phyloP scores from a whole-genome alignment of 257 asterid genomes.

The Penstemon eatonii region DNA sequence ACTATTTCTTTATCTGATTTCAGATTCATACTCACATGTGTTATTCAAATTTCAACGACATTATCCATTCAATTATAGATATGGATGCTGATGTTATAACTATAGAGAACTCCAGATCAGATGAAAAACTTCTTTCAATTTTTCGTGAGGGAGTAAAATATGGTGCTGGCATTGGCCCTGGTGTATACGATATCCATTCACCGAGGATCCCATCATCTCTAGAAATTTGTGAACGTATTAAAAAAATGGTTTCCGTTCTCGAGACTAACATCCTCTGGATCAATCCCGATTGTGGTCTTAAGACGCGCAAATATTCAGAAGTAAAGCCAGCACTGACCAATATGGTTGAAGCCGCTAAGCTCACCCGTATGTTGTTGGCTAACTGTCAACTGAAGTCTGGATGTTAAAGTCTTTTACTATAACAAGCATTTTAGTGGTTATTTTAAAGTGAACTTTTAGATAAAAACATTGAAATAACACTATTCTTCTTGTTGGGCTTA shows the following conservation, averaged over 20 bases:
- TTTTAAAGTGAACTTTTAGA: neutral
- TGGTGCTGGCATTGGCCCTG: slow-evolving; percentile 83
- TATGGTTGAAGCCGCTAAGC: slow-evolving; percentile 78
- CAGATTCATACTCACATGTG: slow-evolving; percentile 97
- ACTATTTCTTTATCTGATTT: neutral
- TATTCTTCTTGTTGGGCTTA: no score
- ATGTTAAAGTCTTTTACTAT: neutral
- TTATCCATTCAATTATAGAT: slow-evolving; percentile 69
- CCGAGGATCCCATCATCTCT: slow-evolving; percentile 77
- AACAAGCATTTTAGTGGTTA: neutral
- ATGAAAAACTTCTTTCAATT: slow-evolving; percentile 81
- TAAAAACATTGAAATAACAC: neutral
- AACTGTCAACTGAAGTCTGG: slow-evolving; percentile 42
- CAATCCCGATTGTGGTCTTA: slow-evolving; percentile 85
- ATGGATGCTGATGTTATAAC: slow-evolving; percentile 93
- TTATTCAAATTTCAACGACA: slow-evolving; percentile 85
- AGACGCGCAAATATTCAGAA: slow-evolving; percentile 72
- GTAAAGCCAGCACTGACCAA: slow-evolving; percentile 63
- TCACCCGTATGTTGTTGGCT: slow-evolving; percentile 55
- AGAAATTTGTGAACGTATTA: slow-evolving; percentile 63
- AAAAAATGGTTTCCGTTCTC: slow-evolving; percentile 71
- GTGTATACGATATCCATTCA: slow-evolving; percentile 85
- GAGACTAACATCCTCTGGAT: slow-evolving; percentile 73
- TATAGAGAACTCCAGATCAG: slow-evolving; percentile 86
- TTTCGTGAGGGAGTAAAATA: slow-evolving; percentile 80